These are phyloP conservation scores for Acidomyces sp. DNA, from an alignment of 495 filamentous ascomycete genomes.

Conservation along the genomic window DNA sequence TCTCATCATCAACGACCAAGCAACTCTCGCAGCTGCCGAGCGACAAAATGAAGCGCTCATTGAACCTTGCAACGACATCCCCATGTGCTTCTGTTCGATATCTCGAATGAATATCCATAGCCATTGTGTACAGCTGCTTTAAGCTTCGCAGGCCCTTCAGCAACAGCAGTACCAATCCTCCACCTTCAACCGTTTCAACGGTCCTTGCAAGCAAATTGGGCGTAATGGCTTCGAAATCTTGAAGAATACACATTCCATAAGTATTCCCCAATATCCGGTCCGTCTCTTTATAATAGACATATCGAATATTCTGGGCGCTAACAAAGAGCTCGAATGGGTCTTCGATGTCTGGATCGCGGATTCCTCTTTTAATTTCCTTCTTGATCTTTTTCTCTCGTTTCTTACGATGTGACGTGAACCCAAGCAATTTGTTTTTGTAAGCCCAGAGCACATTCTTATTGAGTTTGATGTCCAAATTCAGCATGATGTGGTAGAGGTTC, in stretches of 20 bases:
- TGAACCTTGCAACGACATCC: slow-evolving; percentile 92
- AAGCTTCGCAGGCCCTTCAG: slow-evolving; percentile 94
- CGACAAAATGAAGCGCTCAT: slow-evolving; percentile 93
- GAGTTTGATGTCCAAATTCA: slow-evolving; percentile 75
- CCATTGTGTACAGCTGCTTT: slow-evolving; percentile 92
- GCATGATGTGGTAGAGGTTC: slow-evolving; percentile 87
- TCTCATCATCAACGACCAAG: slow-evolving; percentile 90
- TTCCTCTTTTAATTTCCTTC: slow-evolving; percentile 92
- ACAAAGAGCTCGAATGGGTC: slow-evolving; percentile 98
- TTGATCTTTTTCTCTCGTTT: slow-evolving; percentile 97
- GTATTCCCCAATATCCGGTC: slow-evolving; percentile 98
- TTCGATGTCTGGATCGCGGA: slow-evolving; percentile 85
- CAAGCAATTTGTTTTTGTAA: slow-evolving; percentile 96
- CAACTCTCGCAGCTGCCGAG: slow-evolving; percentile 88
- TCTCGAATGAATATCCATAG: slow-evolving; percentile 95
- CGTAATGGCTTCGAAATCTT: slow-evolving; percentile 96
- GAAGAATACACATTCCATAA: slow-evolving; percentile 95
- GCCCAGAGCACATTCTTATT: slow-evolving; percentile 98
- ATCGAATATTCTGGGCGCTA: slow-evolving; percentile 89
- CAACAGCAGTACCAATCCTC: slow-evolving; percentile 78
- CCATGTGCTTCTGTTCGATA: slow-evolving; percentile 95
- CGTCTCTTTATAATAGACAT: slow-evolving; percentile 99
- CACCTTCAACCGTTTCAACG: slow-evolving; percentile 95
- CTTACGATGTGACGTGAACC: slow-evolving; percentile 88
- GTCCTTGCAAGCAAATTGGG: slow-evolving; percentile 90